Conservation (phyloP, 2,329 filamentous ascomycete genomes). For the Drechslera avenae region DNA sequence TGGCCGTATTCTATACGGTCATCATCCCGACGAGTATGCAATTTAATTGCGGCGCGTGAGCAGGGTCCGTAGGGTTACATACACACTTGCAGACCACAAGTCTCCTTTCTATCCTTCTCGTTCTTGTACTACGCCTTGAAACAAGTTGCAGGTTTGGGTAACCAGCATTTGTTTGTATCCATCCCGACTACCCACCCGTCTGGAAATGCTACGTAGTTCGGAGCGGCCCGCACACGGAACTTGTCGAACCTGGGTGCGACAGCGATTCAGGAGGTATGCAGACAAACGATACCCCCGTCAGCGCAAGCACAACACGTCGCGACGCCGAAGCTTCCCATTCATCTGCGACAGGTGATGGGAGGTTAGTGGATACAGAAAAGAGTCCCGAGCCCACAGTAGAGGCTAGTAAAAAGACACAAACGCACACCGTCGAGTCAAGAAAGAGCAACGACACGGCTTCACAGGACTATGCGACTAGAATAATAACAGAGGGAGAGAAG, state of each 20-base stretch:
- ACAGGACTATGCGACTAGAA: not conserved
- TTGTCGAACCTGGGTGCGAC: slow-evolving; percentile 5
- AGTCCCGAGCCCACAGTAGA: not conserved
- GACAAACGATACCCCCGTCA: not conserved
- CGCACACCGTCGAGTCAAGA: not conserved
- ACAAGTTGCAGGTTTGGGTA: not conserved
- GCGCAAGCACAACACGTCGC: slow-evolving; percentile 5
- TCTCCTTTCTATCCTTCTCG: not conserved
- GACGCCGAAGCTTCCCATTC: not conserved
- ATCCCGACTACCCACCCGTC: not conserved
- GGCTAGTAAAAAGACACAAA: not conserved
- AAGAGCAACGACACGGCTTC: not conserved
- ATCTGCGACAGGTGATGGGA: not conserved
- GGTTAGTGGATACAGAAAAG: not conserved
- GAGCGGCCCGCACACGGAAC: slow-evolving; percentile 13
- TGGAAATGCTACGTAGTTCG: slow-evolving; percentile 1
- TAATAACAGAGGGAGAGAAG: not conserved
- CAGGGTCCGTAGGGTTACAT: not conserved
- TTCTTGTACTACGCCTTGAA: not conserved
- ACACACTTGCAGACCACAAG: not conserved
- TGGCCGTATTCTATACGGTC: not conserved
- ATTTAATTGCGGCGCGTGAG: slow-evolving; percentile 1
- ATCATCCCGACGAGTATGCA: not conserved
- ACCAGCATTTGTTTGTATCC: not conserved
- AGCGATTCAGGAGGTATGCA: slow-evolving; percentile 11